Base-by-base conservation (phyloP, 2,329 filamentous ascomycete species). In the Colletotrichum magnum region DNA sequence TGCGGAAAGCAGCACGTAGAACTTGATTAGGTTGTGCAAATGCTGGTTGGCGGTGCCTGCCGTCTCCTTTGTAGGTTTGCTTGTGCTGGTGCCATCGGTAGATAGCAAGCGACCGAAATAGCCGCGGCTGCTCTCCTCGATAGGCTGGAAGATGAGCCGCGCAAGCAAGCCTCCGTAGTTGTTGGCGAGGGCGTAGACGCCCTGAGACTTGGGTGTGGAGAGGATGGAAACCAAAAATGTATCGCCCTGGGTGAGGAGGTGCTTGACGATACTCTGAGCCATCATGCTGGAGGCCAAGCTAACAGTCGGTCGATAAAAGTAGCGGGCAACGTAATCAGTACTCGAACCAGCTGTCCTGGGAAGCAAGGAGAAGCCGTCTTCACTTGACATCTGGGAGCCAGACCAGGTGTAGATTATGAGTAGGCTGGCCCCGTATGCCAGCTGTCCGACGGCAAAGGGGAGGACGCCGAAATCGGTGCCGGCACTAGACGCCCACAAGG, bases 81-180 rank as follows among this genome's bases (percentile, higher is more conserved):
- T 18, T 39, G 16, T 51, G 58, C 58, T 36, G 10, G 58, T 41
- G 32, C 75, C 72, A 3, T 76, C 64, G 1, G 80, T 77, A 0
- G 85, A 79, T 24, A 98, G 89, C 1, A 97, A 84, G 41, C 92
- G 92, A 60, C 94, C 95, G 69, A 98, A 98, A 77, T 97, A 91
- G 76, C 92, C 94, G 47, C 97, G 92, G 72, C 93, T 95, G 78
- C 92, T 95, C 80, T 99, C 97, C 80, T 99, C 96, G 69, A 99
- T 90, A 7, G 96, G 97, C 76, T 98, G 96, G 78, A 99, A 95
- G 58, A 99, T 83, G 72, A 98, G 89, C 3, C 96, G 89, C 0
- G 96, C 96, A 32, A 97, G 83, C 0, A 99, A 88, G 2, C 95
- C 93, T 24, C 96, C 96, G 78, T 96, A 99, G 80, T 98, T 99